Evolutionary conservation across 2,329 filamentous ascomycete species (phyloP).

Genomic region (Colletotrichum ledebouriae): DNA sequence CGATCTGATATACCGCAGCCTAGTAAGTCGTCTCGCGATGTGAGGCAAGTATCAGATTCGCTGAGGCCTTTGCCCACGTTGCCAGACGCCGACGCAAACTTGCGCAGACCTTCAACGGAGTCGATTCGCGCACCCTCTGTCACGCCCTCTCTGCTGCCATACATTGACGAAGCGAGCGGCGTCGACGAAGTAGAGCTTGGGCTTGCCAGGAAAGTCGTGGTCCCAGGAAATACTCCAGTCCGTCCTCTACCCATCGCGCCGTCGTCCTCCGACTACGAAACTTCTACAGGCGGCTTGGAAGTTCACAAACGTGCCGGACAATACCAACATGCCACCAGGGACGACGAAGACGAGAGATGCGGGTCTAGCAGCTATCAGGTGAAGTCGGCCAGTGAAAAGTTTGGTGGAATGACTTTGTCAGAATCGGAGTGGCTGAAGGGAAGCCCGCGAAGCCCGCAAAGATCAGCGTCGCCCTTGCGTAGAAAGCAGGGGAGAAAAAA

Average conservation of each 20-base stretch:
- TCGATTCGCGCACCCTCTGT: conserved; percentile 45
- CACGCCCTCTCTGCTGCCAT: conserved; percentile 45
- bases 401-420: not conserved
- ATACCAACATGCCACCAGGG: not conserved
- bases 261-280: conserved; percentile 46
- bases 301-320: not conserved
- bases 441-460: conserved; percentile 9
- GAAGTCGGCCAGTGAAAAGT: too few relatives aligned
- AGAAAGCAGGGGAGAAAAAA: conserved; percentile 16
- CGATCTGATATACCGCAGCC: conserved; percentile 48
- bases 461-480: conserved; percentile 41
- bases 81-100: conserved; percentile 44
- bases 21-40: conserved; percentile 50
- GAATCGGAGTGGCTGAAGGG: conserved; percentile 44
- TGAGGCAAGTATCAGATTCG: conserved; percentile 43
- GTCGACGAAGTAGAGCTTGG: conserved; percentile 46
- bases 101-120: conserved; percentile 35
- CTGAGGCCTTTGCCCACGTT: conserved; percentile 49
- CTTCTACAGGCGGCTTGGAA: conserved; percentile 10
- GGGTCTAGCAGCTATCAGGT: not conserved
- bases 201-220: conserved; percentile 42
- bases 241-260: not conserved
- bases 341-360: not conserved
- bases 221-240: conserved; percentile 4
- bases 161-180: conserved; percentile 42